Evolutionary conservation across 2,329 filamentous ascomycete species (phyloP).

Genomic region (Lasiodiplodia hormozganensis): DNA sequence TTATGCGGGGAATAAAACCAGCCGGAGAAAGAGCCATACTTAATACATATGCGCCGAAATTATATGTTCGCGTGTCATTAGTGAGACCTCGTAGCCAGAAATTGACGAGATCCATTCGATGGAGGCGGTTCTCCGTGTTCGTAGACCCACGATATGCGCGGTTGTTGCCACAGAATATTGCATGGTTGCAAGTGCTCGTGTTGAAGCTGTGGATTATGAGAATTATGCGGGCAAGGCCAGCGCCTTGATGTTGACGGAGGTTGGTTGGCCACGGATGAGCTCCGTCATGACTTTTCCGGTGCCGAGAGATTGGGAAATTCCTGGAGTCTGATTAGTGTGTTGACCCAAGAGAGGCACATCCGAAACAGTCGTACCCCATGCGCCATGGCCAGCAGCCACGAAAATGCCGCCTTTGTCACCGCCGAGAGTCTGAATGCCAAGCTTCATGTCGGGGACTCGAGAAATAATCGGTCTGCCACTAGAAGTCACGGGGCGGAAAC

Average conservation of each 20-base stretch:
- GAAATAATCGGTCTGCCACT: constrained; percentile 70
- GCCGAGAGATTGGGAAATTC: constrained; percentile 60
- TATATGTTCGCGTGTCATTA: neutral
- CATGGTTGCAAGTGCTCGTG: neutral
- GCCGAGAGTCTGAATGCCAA: constrained; percentile 59
- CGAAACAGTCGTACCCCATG: constrained; percentile 65
- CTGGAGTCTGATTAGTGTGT: constrained; percentile 6
- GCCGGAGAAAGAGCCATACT: constrained; percentile 13
- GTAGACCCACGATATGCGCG: neutral
- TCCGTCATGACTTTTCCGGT: constrained; percentile 76
- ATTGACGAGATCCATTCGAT: neutral
- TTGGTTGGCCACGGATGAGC: constrained; percentile 65
- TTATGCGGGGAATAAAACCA: neutral
- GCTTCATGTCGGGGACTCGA: constrained; percentile 61
- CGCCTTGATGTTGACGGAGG: constrained; percentile 66
- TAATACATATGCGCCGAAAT: constrained; percentile 22
- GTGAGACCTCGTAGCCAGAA: neutral
- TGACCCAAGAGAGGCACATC: neutral
- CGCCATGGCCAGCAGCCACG: constrained; percentile 74
- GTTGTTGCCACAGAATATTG: neutral
- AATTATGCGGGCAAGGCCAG: constrained; percentile 48
- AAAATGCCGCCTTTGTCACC: constrained; percentile 68
- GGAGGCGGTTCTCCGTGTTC: neutral
- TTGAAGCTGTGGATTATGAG: neutral
- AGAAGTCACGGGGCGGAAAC: constrained; percentile 74